Base-by-base conservation (phyloP, 192 early-diverging fungal genomes). In the Pilaira anomala region DNA sequence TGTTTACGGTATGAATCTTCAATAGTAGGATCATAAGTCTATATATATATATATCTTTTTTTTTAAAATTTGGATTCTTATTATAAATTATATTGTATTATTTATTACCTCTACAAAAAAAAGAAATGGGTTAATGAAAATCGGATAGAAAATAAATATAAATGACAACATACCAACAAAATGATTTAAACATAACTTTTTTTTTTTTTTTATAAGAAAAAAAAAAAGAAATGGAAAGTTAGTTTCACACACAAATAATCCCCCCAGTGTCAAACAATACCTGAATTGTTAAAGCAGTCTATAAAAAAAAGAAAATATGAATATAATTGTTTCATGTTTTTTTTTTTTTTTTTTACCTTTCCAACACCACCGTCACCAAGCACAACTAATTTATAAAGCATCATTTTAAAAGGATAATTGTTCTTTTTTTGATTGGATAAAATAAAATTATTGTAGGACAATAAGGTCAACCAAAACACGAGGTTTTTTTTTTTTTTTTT, bases 1-100 rank as follows among this genome's bases (percentile, higher is more conserved):
- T 97, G 94, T 81, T 94, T 95, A 63, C 94, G 83, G 75, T 97
- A 98, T 24, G 92, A 95, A 76, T 96, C 96, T 76, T 98, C 96
- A 60, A 96, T 98, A 13, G 96, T 98, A 54, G 96, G 96, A 80
- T 97, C 94, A 68, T 97, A 98, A 62, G 92, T 97, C 82, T 88
- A 36, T 7, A 51, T 13, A 41, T 24, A 51, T 25, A 24, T 42
- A 12, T 14, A 13, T 29, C 13, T 48, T 25, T 58, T 14, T 24
- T 2, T 51, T 40, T 52, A 21, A 2, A 3, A 18, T 24, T 53
- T 45, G 22, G 6, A 6, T 7, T 18, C 3, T 22, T 7, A 52
- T 39, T 8, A 21, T 18, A 52, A 52, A 53, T 11, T n/a, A 55
- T 16, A 18, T 7, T 33, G 24, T 14, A n/a, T n/a, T 58, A 19